These are phyloP conservation scores for Notholithocarpus densiflorus DNA, from an alignment of 306 rosid genomes.

Conservation along the genomic window DNA sequence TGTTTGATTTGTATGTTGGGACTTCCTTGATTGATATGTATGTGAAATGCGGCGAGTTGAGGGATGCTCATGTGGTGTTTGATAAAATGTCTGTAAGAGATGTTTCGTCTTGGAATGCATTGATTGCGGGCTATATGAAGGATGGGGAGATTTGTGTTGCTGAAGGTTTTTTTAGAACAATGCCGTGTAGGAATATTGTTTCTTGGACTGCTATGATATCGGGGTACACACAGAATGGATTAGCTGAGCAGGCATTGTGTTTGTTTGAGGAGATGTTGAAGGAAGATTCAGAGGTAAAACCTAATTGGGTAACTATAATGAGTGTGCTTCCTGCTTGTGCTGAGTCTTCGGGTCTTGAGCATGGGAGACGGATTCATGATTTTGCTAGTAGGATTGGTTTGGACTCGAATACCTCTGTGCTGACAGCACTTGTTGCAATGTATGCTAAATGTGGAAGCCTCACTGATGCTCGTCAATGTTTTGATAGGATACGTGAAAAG, in stretches of 20 bases:
- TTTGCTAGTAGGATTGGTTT: constrained; percentile 28
- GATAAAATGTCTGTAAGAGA: constrained; percentile 14
- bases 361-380: constrained; percentile 33
- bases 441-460: constrained; percentile 42
- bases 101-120: constrained; percentile 10
- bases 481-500: constrained; percentile 29
- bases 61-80: constrained; percentile 16
- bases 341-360: constrained; percentile 32
- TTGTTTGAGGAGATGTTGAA: constrained; percentile 3
- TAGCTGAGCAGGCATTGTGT: neutral
- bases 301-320: constrained; percentile 34
- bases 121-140: constrained; percentile 4
- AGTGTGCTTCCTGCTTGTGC: constrained; percentile 43
- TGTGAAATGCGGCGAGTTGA: constrained; percentile 3
- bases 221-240: constrained; percentile 38
- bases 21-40: constrained; percentile 13
- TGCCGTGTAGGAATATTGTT: constrained; percentile 31
- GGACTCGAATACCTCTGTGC: constrained; percentile 29
- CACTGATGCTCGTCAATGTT: constrained; percentile 26
- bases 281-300: constrained; percentile 30
- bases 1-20: neutral
- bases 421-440: constrained; percentile 27
- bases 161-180: constrained; percentile 28
- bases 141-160: constrained; percentile 15
- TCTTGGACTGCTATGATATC: constrained; percentile 45